Evolutionary conservation across 306 rosid genomes (phyloP).

Genomic region (Biancaea sappan): DNA sequence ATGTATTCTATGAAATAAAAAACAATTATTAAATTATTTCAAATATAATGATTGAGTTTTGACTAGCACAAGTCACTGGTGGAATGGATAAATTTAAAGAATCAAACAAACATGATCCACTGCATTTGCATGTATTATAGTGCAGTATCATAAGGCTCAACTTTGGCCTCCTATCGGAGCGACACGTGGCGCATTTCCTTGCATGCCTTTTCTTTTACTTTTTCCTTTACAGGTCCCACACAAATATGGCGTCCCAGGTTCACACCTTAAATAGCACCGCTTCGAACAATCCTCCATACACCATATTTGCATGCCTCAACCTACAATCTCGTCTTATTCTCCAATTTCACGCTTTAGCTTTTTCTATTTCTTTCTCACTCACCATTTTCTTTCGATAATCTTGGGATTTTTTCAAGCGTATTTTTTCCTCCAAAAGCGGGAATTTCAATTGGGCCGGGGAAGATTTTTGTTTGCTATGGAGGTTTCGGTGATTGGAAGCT

Average conservation of each 20-base stretch:
- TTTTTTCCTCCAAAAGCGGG: not conserved
- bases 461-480: conserved; percentile 46
- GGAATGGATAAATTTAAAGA: not conserved
- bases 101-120: not conserved
- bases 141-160: not conserved
- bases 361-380: not conserved
- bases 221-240: not conserved
- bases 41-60: no score
- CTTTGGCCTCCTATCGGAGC: not conserved
- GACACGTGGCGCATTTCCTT: conserved; percentile 26
- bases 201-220: not conserved
- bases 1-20: no score
- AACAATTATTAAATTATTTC: no score
- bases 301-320: not conserved
- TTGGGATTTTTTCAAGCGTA: not conserved
- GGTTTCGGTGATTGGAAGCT: conserved; percentile 57
- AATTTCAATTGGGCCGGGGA: not conserved
- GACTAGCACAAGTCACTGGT: no score
- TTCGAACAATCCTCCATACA: no score
- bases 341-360: not conserved
- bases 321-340: not conserved
- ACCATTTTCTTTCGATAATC: not conserved
- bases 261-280: not conserved
- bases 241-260: not conserved
- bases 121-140: no score